phyloP scores from a whole-genome alignment of 352 stramenopile genomes.

The Globisporangium emineosum region DNA sequence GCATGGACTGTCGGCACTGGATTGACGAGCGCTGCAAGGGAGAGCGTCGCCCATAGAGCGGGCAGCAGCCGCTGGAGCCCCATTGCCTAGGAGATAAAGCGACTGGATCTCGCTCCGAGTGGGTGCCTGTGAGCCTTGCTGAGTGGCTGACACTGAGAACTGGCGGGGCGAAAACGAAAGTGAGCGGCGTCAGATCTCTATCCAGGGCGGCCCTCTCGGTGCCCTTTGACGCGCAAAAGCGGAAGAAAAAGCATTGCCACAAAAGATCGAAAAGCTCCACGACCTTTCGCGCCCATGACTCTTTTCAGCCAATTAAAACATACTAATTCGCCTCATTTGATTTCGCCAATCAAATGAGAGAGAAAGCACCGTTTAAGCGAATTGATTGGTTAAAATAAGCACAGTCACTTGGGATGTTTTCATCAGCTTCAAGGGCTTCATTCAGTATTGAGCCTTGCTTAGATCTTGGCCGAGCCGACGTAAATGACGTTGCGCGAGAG shows the following conservation, averaged over 20 bases:
- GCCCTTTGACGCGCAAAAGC: conserved; percentile 14
- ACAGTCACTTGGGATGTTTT: background rate
- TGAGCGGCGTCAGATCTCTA: conserved; percentile 6
- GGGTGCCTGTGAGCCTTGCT: background rate
- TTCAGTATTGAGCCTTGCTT: conserved; percentile 5
- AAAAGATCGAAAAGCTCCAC: conserved; percentile 23
- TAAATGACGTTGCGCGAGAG: conserved; percentile 89
- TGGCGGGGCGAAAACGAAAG: conserved; percentile 20
- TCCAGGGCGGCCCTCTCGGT: background rate
- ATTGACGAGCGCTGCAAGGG: conserved; percentile 14
- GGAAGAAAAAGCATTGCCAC: conserved; percentile 14
- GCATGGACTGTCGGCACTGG: conserved; percentile 20
- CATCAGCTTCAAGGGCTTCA: background rate
- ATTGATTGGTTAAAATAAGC: conserved; percentile 27
- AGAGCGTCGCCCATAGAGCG: conserved; percentile 10
- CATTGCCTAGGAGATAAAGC: conserved; percentile 14
- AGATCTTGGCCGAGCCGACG: conserved; percentile 86
- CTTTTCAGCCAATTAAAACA: conserved; percentile 22
- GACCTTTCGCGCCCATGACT: conserved; percentile 24
- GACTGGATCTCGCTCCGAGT: background rate
- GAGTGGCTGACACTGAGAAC: background rate
- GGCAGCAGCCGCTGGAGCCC: conserved; percentile 16
- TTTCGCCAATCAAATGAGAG: background rate
- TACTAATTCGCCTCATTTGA: too few relatives aligned
- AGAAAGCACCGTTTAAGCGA: background rate